Conservation (phyloP, 192 early-diverging fungal genomes). For the Linnemannia zychae region DNA sequence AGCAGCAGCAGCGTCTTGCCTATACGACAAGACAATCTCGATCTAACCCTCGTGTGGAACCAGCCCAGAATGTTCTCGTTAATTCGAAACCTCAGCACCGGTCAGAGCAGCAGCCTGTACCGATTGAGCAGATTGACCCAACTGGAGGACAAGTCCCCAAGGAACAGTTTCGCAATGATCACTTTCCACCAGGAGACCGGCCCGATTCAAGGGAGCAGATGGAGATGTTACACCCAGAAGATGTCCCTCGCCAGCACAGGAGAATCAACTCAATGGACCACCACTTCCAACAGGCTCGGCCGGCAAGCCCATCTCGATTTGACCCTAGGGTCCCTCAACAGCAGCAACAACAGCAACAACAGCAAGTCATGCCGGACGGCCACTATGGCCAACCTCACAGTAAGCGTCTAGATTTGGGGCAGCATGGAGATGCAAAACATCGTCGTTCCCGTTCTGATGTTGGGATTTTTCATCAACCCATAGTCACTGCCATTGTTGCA, state of each 20-base stretch:
- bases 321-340: conserved; percentile 1
- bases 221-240: conserved; percentile 1
- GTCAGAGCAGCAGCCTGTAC: background rate
- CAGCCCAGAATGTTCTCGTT: conserved; percentile 21
- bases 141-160: background rate
- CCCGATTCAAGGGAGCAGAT: conserved; percentile 1
- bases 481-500: conserved; percentile 9
- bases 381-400: conserved; percentile 24
- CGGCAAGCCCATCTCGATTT: background rate
- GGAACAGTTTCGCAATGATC: conserved; percentile 1
- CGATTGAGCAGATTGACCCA: conserved; percentile 6
- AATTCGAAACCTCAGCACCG: conserved; percentile 17
- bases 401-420: conserved; percentile 39
- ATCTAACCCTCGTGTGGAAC: conserved; percentile 13
- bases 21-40: conserved; percentile 37
- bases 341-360: background rate
- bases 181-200: background rate
- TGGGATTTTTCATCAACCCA: conserved; percentile 20
- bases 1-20: conserved; percentile 13
- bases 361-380: conserved; percentile 17
- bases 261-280: conserved; percentile 49
- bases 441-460: conserved; percentile 42
- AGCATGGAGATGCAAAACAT: conserved; percentile 32
- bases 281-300: conserved; percentile 5
- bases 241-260: conserved; percentile 16